Evolutionary conservation across 169 alveolate genomes (phyloP).

Genomic region (Toxoplasma gondii): DNA sequence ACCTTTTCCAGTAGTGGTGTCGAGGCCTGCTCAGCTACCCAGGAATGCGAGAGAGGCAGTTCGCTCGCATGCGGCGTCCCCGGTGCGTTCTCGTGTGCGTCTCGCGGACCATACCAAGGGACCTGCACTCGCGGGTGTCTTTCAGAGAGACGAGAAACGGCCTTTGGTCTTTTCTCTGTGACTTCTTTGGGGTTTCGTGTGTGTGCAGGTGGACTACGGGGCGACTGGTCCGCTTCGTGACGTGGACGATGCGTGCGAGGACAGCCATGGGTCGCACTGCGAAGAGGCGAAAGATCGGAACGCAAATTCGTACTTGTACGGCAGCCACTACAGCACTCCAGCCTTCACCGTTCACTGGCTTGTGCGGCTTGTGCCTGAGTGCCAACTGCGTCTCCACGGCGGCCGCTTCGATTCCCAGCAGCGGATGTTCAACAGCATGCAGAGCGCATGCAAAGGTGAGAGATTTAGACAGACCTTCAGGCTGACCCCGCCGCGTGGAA

Average conservation of each 20-base stretch:
- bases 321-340: slow-evolving; percentile 97
- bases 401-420: slow-evolving; percentile 90
- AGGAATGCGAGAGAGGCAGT: no score
- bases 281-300: neutral
- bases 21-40: no score
- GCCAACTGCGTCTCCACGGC: slow-evolving; percentile 93
- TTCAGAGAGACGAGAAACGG: neutral
- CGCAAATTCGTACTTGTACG: slow-evolving; percentile 80
- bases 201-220: neutral
- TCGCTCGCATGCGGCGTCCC: no score
- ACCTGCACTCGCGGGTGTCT: neutral
- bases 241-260: neutral
- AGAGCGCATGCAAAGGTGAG: slow-evolving; percentile 77
- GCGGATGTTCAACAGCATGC: slow-evolving; percentile 78
- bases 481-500: no score
- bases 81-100: neutral
- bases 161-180: neutral
- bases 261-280: neutral
- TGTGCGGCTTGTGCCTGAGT: slow-evolving; percentile 93
- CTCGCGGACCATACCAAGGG: neutral
- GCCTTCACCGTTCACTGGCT: slow-evolving; percentile 96
- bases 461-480: slow-evolving; percentile 4
- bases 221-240: neutral
- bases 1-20: no score
- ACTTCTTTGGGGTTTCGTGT: neutral